Evolutionary conservation across 2,329 filamentous ascomycete species (phyloP), one percentile per base, ranked within the genome.

Genomic region (Metarhizium album): DNA sequence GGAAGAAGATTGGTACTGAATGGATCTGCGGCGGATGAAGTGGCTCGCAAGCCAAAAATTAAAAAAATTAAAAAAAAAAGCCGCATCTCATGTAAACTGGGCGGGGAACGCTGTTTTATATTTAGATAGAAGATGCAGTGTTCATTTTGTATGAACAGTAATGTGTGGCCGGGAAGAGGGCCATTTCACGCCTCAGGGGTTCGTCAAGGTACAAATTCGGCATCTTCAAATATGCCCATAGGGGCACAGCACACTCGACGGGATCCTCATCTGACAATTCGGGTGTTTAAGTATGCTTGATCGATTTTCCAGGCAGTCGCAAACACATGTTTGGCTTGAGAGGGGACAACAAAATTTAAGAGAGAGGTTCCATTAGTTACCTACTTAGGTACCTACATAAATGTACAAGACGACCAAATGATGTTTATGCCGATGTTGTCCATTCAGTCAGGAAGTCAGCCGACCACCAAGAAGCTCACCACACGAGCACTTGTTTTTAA

Each of bases 281-380:
- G 27, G 7, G 27, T 9, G 7, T 8, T 29, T 1, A 35, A 35
- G 14, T 13, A 35, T 13, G 14, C 16, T 35, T 16, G 4, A 35
- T 35, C 11, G 4, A 35, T 14, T 16, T 4, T 35, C 33, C 11
- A 16, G 16, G 33, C 11, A 35, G 11, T 14, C 14, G 7, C 27
- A 37, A 9, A 40, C 37, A 40, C 35, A 38, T 38, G 4, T 4
- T 14, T 4, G 4, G 35, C 16, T 40, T 40, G n/a, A 20, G 16
- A n/a, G 33, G 13, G 11, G 33, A 8, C 33, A 24, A 8, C 16
- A 14, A 9, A 5, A 23, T 29, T 20, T 16, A 14, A 35, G 43
- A 46, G 51, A 47, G 40, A 53, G 47, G 53, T 54, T 45, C 38
- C 51, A 54, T 54, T 53, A 43, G 43, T 35, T 47, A 52, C 38